Evolutionary conservation across 441 rosid species (phyloP).

Genomic region (Brassica balearica): DNA sequence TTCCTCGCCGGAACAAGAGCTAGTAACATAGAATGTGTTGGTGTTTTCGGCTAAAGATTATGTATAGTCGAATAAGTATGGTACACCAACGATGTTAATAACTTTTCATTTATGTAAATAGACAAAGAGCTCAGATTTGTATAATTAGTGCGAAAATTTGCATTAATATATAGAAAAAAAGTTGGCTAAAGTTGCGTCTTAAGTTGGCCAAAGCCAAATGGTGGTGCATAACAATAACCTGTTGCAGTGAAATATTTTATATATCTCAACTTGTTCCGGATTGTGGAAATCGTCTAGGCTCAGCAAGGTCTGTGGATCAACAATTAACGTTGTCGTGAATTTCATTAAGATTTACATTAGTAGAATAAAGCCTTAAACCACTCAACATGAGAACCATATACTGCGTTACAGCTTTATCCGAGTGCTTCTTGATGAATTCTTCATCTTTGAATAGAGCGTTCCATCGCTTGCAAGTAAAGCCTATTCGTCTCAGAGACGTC

Average conservation of each 20-base stretch:
- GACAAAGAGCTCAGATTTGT: slow-evolving; percentile 15
- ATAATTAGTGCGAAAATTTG: slow-evolving; percentile 25
- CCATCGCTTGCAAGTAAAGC: slow-evolving; percentile 1
- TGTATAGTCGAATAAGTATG: not conserved
- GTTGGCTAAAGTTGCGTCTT: not conserved
- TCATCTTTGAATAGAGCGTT: slow-evolving; percentile 6
- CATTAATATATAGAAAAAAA: slow-evolving; percentile 7
- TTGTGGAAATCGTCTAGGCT: not conserved
- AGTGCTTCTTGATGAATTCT: slow-evolving; percentile 14
- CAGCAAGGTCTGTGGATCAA: not conserved
- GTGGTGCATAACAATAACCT: not conserved
- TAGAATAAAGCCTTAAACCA: not conserved
- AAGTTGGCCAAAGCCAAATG: slow-evolving; percentile 17
- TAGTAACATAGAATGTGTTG: slow-evolving; percentile 36
- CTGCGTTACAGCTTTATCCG: slow-evolving; percentile 17
- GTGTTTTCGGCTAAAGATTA: slow-evolving; percentile 20
- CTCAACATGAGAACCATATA: not conserved
- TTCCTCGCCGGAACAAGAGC: slow-evolving; percentile 45
- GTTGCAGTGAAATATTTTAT: not conserved
- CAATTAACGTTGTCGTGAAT: not conserved
- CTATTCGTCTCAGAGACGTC: not conserved
- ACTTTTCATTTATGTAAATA: not conserved
- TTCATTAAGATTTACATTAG: not conserved
- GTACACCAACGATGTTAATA: slow-evolving; percentile 29
- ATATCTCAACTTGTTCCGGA: not conserved